Evolutionary conservation across 352 stramenopile species (phyloP), one percentile per base, ranked within the genome.

Genomic region (Pythium folliculosum): DNA sequence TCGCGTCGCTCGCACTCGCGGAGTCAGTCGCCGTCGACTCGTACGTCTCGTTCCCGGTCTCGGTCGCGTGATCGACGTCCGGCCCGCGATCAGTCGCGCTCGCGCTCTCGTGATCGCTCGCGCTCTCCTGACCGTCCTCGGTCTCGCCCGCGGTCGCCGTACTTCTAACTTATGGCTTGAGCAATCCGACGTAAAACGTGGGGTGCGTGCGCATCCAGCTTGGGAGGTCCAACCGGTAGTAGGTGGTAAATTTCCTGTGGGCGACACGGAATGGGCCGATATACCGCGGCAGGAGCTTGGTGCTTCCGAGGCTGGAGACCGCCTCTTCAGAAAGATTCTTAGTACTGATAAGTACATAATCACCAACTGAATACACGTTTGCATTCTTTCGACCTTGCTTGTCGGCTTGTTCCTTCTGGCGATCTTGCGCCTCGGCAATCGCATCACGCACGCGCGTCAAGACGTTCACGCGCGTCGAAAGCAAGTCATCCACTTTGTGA

Each of bases 111-210:
- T n/a, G n/a, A n/a, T n/a, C n/a, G n/a, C n/a, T n/a, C n/a, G n/a
- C n/a, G n/a, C n/a, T n/a, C n/a, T n/a, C n/a, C n/a, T n/a, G n/a
- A n/a, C n/a, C n/a, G n/a, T n/a, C n/a, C n/a, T n/a, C n/a, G n/a
- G n/a, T n/a, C n/a, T n/a, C n/a, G n/a, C n/a, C n/a, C n/a, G n/a
- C n/a, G n/a, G n/a, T n/a, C n/a, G n/a, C n/a, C n/a, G n/a, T n/a
- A n/a, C n/a, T n/a, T 13, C 48, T 4, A 10, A 54, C n/a, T n/a
- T 54, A 54, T n/a, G 48, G 25, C 48, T 54, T 54, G 2, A 54
- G 10, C 1, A 54, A 10, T 3, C 48, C 48, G 23, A 54, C 48
- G 48, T 35, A 35, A 12, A 54, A 54, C 48, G 48, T 54, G 2
- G 48, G 48, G 17, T 54, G 48, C 48, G 48, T 54, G 3, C 17